These are phyloP conservation scores for Pichia kluyveri DNA, from an alignment of 805 yeast genomes.

Conservation along the genomic window DNA sequence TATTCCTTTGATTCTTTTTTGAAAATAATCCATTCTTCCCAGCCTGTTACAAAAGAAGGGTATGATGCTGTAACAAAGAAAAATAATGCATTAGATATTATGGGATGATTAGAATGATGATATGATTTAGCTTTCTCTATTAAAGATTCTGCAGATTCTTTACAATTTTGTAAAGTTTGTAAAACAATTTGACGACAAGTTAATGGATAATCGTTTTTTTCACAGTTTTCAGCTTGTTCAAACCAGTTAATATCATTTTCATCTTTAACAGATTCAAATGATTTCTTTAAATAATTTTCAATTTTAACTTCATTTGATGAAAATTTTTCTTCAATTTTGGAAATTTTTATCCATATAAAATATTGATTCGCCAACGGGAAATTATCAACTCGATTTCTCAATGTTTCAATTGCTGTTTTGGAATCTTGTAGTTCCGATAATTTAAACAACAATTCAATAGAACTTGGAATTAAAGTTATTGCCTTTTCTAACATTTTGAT, in stretches of 20 bases:
- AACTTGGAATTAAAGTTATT: slow-evolving; percentile 54
- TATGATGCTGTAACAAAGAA: slow-evolving; percentile 34
- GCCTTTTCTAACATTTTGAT: slow-evolving; percentile 54
- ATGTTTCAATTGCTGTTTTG: slow-evolving; percentile 40
- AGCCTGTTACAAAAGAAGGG: slow-evolving; percentile 38
- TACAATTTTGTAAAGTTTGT: slow-evolving; percentile 11
- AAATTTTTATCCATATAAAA: slow-evolving; percentile 62
- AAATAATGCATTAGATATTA: slow-evolving; percentile 39
- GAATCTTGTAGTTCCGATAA: slow-evolving; percentile 38
- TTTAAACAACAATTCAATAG: slow-evolving; percentile 58
- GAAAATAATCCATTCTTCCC: slow-evolving; percentile 38
- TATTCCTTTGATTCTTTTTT: slow-evolving; percentile 23
- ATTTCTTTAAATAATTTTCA: slow-evolving; percentile 39
- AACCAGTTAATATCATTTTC: slow-evolving; percentile 43
- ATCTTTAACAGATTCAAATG: slow-evolving; percentile 24
- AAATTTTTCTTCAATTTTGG: slow-evolving; percentile 53
- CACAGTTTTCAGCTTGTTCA: slow-evolving; percentile 44
- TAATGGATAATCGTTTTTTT: slow-evolving; percentile 32
- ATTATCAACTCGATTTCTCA: slow-evolving; percentile 53
- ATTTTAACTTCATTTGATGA: slow-evolving; percentile 36
- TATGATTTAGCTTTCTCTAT: slow-evolving; percentile 27
- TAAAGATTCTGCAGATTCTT: background rate
- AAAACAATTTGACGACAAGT: slow-evolving; percentile 49
- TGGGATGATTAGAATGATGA: slow-evolving; percentile 14
- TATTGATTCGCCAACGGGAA: slow-evolving; percentile 31